A percentile compares a stretch with the other conserved stretches of the same genome.
These are phyloP conservation scores for Tulasnella sp. DNA, from an alignment of 768 basidiomycete genomes.

Conservation along the genomic window DNA sequence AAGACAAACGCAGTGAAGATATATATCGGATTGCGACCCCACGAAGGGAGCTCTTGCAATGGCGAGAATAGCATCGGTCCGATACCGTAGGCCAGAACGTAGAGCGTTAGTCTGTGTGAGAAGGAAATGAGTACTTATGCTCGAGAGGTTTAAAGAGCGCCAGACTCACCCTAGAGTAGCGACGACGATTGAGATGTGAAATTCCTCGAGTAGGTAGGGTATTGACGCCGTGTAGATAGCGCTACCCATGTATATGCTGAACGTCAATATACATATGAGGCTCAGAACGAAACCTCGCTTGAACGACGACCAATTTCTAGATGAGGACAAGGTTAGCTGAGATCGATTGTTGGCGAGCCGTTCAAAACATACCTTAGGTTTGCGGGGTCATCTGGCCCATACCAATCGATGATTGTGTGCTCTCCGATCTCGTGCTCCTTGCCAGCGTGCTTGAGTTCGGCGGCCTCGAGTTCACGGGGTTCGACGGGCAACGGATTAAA, in stretches of 20 bases:
- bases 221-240: constrained; percentile 6
- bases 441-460: too few relatives aligned
- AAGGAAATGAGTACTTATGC: too few relatives aligned
- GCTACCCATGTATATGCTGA: neutral
- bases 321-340: neutral
- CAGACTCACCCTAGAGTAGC: too few relatives aligned
- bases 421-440: neutral
- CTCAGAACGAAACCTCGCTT: too few relatives aligned
- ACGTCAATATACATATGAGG: neutral
- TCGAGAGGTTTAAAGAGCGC: too few relatives aligned
- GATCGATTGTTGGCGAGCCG: too few relatives aligned
- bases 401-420: constrained; percentile 15
- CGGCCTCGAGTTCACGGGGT: too few relatives aligned
- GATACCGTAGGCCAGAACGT: constrained; percentile 21
- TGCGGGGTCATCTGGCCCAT: constrained; percentile 17
- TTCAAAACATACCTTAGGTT: constrained; percentile 12
- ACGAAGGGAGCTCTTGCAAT: constrained; percentile 26
- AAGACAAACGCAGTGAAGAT: constrained; percentile 28
- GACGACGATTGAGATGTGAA: constrained; percentile 7
- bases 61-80: constrained; percentile 29
- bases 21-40: constrained; percentile 30
- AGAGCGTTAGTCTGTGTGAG: constrained; percentile 12
- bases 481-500: too few relatives aligned
- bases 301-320: too few relatives aligned
- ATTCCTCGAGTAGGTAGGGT: constrained; percentile 12